Evolutionary conservation across 208 protist species (phyloP), one percentile per base, ranked within the genome.

Genomic region (Kentomonas sorsogonicus): DNA sequence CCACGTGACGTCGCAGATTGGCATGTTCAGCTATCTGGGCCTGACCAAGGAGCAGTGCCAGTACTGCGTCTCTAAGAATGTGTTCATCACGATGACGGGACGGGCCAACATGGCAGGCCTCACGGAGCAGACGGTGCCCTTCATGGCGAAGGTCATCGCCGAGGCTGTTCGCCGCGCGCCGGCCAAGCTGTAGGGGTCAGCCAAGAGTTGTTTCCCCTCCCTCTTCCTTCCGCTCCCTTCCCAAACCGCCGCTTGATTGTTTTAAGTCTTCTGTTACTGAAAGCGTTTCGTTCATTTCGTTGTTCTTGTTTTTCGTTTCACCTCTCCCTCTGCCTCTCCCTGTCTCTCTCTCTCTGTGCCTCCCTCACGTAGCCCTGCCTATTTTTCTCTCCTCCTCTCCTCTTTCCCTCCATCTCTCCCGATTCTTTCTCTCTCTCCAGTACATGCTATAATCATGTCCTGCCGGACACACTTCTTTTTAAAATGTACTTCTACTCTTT

Each of bases 21-120:
- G 98, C 65, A 99, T 99, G 97, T 99, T 99, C 75, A 98, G 94
- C 50, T 99, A 89, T 72, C 92, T 97, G 20, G 96, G 97, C 10
- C 83, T 99, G n/a, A 88, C 74, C 31, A 77, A 77, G 56, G 64
- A 79, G 68, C 86, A 95, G 77, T 94, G 81, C 55, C 61, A 79
- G 63, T 80, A 74, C 56, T 77, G 81, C 60, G 55, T 77, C 39
- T 66, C 84, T 43, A 72, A 81, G 57, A 77, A 82, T 34, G 66
- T 89, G 25, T 94, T 91, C 69, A 86, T 94, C 53, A 79, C 79
- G 2, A 48, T 75, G 2, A 79, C 72, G 5, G 81, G 83, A 0
- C 82, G 87, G 36, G 83, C 87, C 11, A 94, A 91, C 68, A 91
- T 94, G 68, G 87, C 87, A 0, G 78, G 80, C 34, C 60, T 94